Conservation (phyloP, 2,329 filamentous ascomycete genomes). For the Pyricularia sp. region DNA sequence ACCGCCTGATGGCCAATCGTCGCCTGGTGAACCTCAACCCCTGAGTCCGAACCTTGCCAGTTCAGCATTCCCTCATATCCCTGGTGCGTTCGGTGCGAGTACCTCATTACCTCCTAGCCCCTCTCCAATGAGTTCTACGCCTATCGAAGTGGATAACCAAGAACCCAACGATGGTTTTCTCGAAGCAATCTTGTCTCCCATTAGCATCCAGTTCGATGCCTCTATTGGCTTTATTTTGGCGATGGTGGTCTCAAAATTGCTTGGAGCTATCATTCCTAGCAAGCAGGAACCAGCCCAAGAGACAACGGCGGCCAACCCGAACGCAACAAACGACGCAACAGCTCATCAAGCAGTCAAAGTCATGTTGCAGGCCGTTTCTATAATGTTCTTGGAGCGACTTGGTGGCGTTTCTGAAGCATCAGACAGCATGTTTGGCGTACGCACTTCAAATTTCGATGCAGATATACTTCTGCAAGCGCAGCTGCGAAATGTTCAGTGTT, state of each 20-base stretch:
- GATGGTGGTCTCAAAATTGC: constrained; percentile 38
- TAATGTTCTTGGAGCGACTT: constrained; percentile 47
- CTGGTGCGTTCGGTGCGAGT: constrained; percentile 51
- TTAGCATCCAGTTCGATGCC: constrained; percentile 44
- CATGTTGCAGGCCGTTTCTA: constrained; percentile 36
- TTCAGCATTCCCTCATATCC: constrained; percentile 36
- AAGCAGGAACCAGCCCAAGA: constrained; percentile 16
- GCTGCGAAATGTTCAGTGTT: constrained; percentile 32
- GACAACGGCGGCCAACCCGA: constrained; percentile 6
- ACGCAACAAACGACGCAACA: constrained; percentile 7
- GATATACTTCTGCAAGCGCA: constrained; percentile 44
- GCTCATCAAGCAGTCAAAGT: constrained; percentile 28
- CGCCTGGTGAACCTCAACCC: neutral
- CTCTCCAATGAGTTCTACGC: neutral
- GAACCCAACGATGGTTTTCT: constrained; percentile 24
- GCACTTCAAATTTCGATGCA: constrained; percentile 27
- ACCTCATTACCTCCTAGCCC: neutral
- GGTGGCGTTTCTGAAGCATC: constrained; percentile 41
- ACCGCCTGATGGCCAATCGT: neutral
- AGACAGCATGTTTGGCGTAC: constrained; percentile 32
- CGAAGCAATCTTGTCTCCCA: constrained; percentile 42
- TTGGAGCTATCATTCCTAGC: constrained; percentile 27
- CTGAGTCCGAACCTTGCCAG: neutral
- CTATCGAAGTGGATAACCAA: neutral
- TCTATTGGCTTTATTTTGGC: constrained; percentile 46